Percentiles rank a stretch among this genome's conserved stretches.
Evolutionary conservation across 2,329 filamentous ascomycete species (phyloP).

Genomic region (Fusarium newnesense): DNA sequence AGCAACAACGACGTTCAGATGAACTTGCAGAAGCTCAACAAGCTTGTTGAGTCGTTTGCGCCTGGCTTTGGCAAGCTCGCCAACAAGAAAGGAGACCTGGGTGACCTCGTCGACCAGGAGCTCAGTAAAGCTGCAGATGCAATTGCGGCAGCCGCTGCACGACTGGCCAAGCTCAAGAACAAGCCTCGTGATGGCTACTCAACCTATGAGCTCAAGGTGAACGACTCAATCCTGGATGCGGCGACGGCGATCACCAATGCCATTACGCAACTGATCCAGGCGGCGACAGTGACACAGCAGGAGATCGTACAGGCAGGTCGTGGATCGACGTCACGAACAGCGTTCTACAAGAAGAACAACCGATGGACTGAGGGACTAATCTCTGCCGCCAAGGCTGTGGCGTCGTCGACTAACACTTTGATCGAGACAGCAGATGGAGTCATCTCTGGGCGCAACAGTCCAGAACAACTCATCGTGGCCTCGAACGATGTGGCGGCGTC

Average conservation of each 20-base stretch:
- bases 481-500: constrained; percentile 97
- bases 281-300: constrained; percentile 90
- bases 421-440: constrained; percentile 99
- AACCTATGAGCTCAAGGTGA: constrained; percentile 95
- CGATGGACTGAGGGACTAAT: constrained; percentile 98
- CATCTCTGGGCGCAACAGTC: constrained; percentile 88
- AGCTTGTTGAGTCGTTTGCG: constrained; percentile 90
- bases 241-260: constrained; percentile 93
- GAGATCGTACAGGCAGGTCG: constrained; percentile 96
- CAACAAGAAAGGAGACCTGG: constrained; percentile 84
- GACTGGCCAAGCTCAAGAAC: constrained; percentile 91
- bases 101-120: constrained; percentile 92
- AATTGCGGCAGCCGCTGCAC: constrained; percentile 90
- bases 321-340: constrained; percentile 85
- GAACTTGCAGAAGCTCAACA: constrained; percentile 92
- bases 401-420: constrained; percentile 90
- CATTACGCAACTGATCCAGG: constrained; percentile 93
- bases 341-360: constrained; percentile 99
- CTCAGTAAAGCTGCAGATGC: constrained; percentile 94
- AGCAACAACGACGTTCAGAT: constrained; percentile 97
- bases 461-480: constrained; percentile 96
- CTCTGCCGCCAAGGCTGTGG: constrained; percentile 95
- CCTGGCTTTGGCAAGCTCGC: constrained; percentile 86
- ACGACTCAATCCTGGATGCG: constrained; percentile 93
- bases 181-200: constrained; percentile 97